Evolutionary conservation across 2,329 filamentous ascomycete genomes (phyloP), one percentile per base, ranked within the genome.

Genomic region (Trichophaea hybrida): DNA sequence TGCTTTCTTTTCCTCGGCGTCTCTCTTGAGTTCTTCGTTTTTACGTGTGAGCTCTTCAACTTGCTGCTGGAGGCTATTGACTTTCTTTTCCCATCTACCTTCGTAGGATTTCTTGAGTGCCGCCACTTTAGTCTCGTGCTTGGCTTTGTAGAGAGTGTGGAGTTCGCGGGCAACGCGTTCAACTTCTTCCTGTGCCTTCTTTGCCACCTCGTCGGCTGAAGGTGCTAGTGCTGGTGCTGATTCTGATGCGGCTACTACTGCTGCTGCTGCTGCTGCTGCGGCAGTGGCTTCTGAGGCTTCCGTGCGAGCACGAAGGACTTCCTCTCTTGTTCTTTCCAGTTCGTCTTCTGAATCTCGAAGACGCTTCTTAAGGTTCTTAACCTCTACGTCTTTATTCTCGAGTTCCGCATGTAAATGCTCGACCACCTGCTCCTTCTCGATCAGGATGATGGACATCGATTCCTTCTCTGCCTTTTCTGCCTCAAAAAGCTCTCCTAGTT

Each of bases 121-220:
- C 0, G 87, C 81, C 49, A 97, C 91, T 75, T 98, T 98, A 64
- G 84, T 88, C 75, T 97, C 91, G 71, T 98, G 93, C 75, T 98
- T 98, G 70, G 85, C 83, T 75, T 96, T 97, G 79, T 98, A 98
- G 8, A 95, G 78, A 0, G 84, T 79, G 71, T 98, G 93, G 44
- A 98, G 78, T 70, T 98, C 93, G 34, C 88, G 81, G n/a, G 91
- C 90, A 44, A 97, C 89, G 66, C 90, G 88, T 73, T 95, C 88
- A 24, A 91, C 85, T 1, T 86, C 85, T 49, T 86, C 78, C 69
- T 96, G 90, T 54, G 95, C 85, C 65, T 94, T 88, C 56, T 72
- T 68, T 8, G 52, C 44, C 24, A 59, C 58, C n/a, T 64, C 63
- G 32, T 13, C 17, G 34, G 50, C 10, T 10, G 34, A n/a, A 10